Conservation (phyloP, 2,329 filamentous ascomycete genomes). For the Nemania abortiva region DNA sequence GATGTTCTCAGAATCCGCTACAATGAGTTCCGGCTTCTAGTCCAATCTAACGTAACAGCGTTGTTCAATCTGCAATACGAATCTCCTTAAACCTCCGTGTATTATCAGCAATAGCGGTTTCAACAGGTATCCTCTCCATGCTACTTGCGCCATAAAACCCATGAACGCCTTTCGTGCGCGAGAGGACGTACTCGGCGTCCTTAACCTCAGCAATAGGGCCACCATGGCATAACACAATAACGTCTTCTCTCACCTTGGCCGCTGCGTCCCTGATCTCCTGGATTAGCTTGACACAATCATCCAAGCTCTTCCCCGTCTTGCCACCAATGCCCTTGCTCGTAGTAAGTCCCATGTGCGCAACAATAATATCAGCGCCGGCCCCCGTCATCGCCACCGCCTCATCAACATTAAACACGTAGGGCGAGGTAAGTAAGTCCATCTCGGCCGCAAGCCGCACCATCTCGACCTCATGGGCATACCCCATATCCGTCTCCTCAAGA, state of each 20-base stretch:
- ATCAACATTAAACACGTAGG: constrained; percentile 75
- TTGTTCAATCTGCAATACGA: constrained; percentile 26
- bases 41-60: neutral
- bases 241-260: constrained; percentile 64
- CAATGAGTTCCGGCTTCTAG: neutral
- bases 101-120: constrained; percentile 69
- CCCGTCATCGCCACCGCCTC: constrained; percentile 72
- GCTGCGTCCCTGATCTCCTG: constrained; percentile 74
- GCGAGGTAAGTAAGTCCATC: constrained; percentile 73
- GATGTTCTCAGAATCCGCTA: too few relatives aligned
- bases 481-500: constrained; percentile 79
- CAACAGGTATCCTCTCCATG: constrained; percentile 77
- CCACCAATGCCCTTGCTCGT: constrained; percentile 74
- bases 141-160: constrained; percentile 79
- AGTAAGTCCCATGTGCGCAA: constrained; percentile 77
- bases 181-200: constrained; percentile 73
- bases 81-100: constrained; percentile 54
- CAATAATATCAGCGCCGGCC: constrained; percentile 75
- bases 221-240: constrained; percentile 78
- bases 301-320: constrained; percentile 69
- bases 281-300: constrained; percentile 72
- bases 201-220: constrained; percentile 74
- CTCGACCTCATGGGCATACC: constrained; percentile 74
- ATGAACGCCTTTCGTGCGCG: constrained; percentile 71
- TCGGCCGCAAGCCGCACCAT: constrained; percentile 71